Conservation (phyloP, 495 filamentous ascomycete genomes). For the Annulohypoxylon maeteangense region DNA sequence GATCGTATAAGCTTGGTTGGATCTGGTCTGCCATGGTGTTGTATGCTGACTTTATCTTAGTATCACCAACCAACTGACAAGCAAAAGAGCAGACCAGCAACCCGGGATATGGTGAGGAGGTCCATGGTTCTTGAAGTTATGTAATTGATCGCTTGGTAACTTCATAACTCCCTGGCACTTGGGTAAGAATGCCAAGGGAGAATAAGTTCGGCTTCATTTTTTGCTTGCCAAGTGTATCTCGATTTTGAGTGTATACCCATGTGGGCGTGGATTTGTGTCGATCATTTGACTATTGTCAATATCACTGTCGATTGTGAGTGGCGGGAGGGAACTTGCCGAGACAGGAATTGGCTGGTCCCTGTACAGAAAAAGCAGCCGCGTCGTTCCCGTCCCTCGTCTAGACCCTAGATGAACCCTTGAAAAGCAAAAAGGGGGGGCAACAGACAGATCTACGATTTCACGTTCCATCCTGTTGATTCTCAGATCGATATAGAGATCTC, state of each 20-base stretch:
- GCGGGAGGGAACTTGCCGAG: slow-evolving; percentile 25
- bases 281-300: slow-evolving; percentile 41
- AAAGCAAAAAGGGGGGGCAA: slow-evolving; percentile 19
- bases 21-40: slow-evolving; percentile 26
- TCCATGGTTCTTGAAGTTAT: slow-evolving; percentile 27
- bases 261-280: slow-evolving; percentile 20
- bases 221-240: slow-evolving; percentile 26
- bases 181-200: slow-evolving; percentile 30
- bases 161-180: background rate
- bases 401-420: slow-evolving; percentile 4
- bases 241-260: slow-evolving; percentile 20
- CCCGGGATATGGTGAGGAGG: background rate
- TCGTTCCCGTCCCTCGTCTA: slow-evolving; percentile 11
- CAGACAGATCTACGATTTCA: slow-evolving; percentile 11
- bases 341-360: slow-evolving; percentile 33
- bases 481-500: slow-evolving; percentile 17
- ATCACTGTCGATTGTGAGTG: slow-evolving; percentile 9
- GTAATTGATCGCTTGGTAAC: background rate
- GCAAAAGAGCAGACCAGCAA: background rate
- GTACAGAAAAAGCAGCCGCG: slow-evolving; percentile 13
- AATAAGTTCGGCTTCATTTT: slow-evolving; percentile 4
- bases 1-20: slow-evolving; percentile 32
- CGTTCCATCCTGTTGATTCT: background rate
- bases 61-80: background rate
- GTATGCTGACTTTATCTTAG: slow-evolving; percentile 39